Evolutionary conservation across 169 alveolate species (phyloP).

Genomic region (Plasmodium malariae): DNA sequence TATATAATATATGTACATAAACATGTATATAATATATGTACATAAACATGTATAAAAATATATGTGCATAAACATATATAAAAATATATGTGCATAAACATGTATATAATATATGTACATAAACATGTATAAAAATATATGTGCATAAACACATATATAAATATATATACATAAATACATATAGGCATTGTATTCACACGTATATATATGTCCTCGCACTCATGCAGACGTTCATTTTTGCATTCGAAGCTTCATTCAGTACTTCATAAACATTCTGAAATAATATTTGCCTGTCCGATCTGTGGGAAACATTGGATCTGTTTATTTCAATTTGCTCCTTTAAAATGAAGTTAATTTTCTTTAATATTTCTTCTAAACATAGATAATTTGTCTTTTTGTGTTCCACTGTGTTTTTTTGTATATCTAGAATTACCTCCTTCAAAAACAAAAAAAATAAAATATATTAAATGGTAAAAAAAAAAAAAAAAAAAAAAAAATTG

Average conservation of each 20-base stretch:
- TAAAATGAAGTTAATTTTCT: conserved; percentile 28
- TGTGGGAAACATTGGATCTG: conserved; percentile 2
- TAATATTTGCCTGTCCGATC: conserved; percentile 32
- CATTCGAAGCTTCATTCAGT: not conserved
- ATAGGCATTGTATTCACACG: not conserved
- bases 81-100: too few relatives aligned
- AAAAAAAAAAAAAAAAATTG: not conserved
- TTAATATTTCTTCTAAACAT: conserved; percentile 62
- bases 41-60: too few relatives aligned
- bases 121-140: too few relatives aligned
- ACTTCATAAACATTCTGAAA: conserved; percentile 32
- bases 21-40: too few relatives aligned
- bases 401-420: conserved; percentile 40
- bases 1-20: too few relatives aligned
- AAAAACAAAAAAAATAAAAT: not conserved
- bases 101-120: too few relatives aligned
- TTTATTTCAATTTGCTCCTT: conserved; percentile 31
- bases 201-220: not conserved
- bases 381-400: conserved; percentile 50
- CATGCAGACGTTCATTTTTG: not conserved
- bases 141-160: not conserved
- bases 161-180: not conserved
- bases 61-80: too few relatives aligned
- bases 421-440: conserved; percentile 36
- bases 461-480: not conserved